phyloP scores from a whole-genome alignment of 768 basidiomycete genomes.

The Pisolithus albus region DNA sequence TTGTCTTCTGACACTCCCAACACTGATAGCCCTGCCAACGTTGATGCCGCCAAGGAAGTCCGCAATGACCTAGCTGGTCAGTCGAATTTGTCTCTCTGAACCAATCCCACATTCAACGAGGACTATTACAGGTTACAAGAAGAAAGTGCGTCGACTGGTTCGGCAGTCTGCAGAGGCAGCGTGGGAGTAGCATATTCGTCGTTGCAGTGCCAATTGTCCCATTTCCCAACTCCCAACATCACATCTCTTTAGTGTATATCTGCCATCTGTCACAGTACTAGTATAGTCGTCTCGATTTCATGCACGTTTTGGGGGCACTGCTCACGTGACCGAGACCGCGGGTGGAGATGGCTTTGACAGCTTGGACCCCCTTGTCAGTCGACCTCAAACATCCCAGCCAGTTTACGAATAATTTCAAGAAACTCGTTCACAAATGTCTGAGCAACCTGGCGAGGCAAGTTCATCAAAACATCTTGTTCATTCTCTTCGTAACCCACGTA shows the following conservation, averaged over 20 bases:
- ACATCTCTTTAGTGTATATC: conserved; percentile 9
- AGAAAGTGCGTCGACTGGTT: conserved; percentile 90
- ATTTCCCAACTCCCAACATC: neutral
- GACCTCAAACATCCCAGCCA: conserved; percentile 10
- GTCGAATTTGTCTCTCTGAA: conserved; percentile 12
- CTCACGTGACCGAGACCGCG: neutral
- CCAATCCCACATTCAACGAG: conserved; percentile 6
- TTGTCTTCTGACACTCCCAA: conserved; percentile 89
- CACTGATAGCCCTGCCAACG: conserved; percentile 90
- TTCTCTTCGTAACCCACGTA: conserved; percentile 19
- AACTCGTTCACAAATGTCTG: conserved; percentile 23
- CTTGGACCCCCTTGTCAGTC: neutral
- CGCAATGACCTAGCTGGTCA: conserved; percentile 56
- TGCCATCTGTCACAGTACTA: conserved; percentile 5
- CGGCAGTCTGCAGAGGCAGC: conserved; percentile 86
- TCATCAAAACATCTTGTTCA: conserved; percentile 14
- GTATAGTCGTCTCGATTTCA: neutral
- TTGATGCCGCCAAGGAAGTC: conserved; percentile 90
- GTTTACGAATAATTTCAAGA: neutral
- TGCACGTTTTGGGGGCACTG: conserved; percentile 2
- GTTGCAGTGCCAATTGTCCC: neutral
- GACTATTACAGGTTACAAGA: conserved; percentile 66
- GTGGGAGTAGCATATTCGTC: conserved; percentile 44
- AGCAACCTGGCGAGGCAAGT: conserved; percentile 39
- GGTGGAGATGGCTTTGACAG: too few species aligned